These are phyloP conservation scores for Chalciporus sphaerocephalus DNA, from an alignment of 768 basidiomycete genomes.

Conservation along the genomic window DNA sequence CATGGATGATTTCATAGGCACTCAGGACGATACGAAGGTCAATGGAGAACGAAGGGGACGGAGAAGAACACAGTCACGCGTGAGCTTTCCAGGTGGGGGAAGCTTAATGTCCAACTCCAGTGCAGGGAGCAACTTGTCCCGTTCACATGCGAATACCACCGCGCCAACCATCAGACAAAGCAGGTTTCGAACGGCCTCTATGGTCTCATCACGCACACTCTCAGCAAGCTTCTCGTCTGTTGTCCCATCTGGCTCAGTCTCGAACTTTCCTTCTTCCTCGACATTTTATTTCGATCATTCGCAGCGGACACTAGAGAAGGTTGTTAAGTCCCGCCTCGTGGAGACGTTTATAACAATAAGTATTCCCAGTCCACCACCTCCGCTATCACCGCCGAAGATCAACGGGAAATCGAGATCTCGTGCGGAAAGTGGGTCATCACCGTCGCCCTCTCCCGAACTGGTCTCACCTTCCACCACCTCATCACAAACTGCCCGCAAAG, in stretches of 20 bases:
- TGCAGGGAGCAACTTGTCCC: conserved; percentile 12
- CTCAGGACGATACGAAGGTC: conserved; percentile 24
- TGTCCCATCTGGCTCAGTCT: conserved; percentile 1
- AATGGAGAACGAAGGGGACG: conserved; percentile 35
- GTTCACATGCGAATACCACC: conserved; percentile 13
- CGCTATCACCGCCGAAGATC: conserved; percentile 28
- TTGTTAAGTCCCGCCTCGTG: conserved; percentile 67
- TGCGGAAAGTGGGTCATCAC: conserved; percentile 25
- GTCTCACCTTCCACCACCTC: conserved; percentile 1
- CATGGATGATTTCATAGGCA: conserved; percentile 40
- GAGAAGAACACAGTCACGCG: conserved; percentile 44
- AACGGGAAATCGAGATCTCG: conserved; percentile 21
- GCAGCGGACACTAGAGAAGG: conserved; percentile 63
- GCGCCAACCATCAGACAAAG: conserved; percentile 33
- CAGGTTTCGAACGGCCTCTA: conserved; percentile 50
- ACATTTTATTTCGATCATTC: conserved; percentile 54
- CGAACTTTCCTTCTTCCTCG: conserved; percentile 22
- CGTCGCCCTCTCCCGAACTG: not conserved
- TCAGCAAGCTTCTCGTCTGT: conserved; percentile 10
- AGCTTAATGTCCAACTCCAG: conserved; percentile 11
- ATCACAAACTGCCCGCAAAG: conserved; percentile 13
- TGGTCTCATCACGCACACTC: conserved; percentile 39
- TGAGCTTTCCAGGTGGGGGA: conserved; percentile 33
- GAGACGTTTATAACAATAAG: conserved; percentile 70
- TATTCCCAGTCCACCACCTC: conserved; percentile 30